phyloP scores from a whole-genome alignment of 2,329 filamentous ascomycete species.

The Acrodontium crateriforme region DNA sequence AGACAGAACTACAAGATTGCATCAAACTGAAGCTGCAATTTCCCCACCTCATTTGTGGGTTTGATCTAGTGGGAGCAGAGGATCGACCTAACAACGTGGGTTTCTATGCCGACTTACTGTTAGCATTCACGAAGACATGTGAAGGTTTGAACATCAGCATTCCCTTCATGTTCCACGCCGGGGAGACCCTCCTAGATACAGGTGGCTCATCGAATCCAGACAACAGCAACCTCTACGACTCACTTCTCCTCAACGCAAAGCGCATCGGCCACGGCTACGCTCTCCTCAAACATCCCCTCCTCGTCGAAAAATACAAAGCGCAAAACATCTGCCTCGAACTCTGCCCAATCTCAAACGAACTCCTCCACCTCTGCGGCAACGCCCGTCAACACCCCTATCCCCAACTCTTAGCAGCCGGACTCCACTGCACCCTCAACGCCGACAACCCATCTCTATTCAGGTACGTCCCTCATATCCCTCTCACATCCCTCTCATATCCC shows the following conservation, averaged over 20 bases:
- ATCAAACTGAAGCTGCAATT: conserved; percentile 44
- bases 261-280: conserved; percentile 65
- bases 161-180: conserved; percentile 64
- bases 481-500: conserved; percentile 1
- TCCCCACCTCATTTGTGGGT: conserved; percentile 50
- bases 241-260: conserved; percentile 50
- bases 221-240: conserved; percentile 53
- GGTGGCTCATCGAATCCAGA: conserved; percentile 45
- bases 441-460: conserved; percentile 63
- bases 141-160: conserved; percentile 38
- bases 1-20: conserved; percentile 45
- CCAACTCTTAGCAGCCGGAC: conserved; percentile 52
- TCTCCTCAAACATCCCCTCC: conserved; percentile 48
- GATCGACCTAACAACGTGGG: conserved; percentile 49
- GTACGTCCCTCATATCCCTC: conserved; percentile 32
- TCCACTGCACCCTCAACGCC: conserved; percentile 60
- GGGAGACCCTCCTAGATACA: conserved; percentile 53
- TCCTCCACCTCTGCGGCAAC: conserved; percentile 54
- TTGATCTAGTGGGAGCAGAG: conserved; percentile 55
- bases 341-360: conserved; percentile 65
- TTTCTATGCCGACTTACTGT: conserved; percentile 42
- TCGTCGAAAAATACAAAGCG: conserved; percentile 52
- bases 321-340: conserved; percentile 58
- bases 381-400: conserved; percentile 55
- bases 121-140: conserved; percentile 44